Conservation (phyloP, 768 basidiomycete genomes). For the Lyophyllum decastes region DNA sequence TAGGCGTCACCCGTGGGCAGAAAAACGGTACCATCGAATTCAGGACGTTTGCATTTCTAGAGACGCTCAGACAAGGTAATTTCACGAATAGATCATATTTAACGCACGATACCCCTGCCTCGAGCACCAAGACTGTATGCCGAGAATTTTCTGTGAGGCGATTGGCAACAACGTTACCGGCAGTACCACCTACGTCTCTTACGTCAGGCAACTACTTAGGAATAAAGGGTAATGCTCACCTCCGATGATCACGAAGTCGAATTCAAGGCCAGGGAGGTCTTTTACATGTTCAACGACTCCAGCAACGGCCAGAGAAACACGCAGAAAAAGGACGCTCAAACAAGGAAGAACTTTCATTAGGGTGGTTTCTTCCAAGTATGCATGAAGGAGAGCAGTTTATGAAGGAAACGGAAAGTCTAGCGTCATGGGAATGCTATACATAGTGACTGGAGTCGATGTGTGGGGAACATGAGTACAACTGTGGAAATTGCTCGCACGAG, state of each 20-base stretch:
- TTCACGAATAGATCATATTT: not conserved
- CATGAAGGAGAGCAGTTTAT: not conserved
- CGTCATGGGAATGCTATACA: not conserved
- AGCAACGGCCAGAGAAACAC: not conserved
- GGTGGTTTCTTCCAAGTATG: not conserved
- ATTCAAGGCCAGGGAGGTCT: conserved; percentile 2
- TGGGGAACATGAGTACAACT: not conserved
- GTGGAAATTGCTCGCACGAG: not conserved
- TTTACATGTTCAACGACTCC: not conserved
- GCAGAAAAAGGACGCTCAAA: not conserved
- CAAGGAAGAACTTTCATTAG: not conserved
- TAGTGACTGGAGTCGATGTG: not conserved
- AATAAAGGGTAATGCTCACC: not conserved
- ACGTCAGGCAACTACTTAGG: not conserved
- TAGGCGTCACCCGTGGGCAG: conserved; percentile 2
- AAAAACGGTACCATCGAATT: conserved; percentile 14
- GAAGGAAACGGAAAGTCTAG: not conserved
- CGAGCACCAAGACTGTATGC: conserved; percentile 12
- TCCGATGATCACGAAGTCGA: conserved; percentile 14
- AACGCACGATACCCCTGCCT: conserved; percentile 15
- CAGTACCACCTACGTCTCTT: conserved; percentile 13
- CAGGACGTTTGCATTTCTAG: conserved; percentile 12
- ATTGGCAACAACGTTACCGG: conserved; percentile 20
- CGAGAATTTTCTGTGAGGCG: conserved; percentile 13
- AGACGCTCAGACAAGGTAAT: not conserved